Evolutionary conservation across 2,329 filamentous ascomycete species (phyloP).

Genomic region (Metarhizium sp.): DNA sequence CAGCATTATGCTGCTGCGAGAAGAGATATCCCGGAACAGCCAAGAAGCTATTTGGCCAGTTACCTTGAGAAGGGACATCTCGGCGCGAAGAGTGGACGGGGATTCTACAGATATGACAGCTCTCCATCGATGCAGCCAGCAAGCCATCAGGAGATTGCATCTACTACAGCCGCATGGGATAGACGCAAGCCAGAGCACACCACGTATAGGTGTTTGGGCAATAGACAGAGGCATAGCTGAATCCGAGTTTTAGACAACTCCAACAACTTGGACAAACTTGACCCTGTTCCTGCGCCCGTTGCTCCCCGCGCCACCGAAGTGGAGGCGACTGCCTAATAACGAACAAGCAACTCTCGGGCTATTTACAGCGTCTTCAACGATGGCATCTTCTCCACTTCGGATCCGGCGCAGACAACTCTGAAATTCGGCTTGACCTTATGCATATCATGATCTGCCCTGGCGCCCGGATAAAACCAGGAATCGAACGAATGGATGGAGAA

Average conservation of each 20-base stretch:
- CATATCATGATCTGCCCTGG: background rate
- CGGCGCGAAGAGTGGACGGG: constrained; percentile 19
- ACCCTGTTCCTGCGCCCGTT: no score
- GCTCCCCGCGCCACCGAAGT: no score
- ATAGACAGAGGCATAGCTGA: background rate
- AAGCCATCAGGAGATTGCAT: background rate
- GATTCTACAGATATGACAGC: constrained; percentile 13
- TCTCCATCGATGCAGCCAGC: background rate
- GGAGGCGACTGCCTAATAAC: no score
- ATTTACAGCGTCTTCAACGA: background rate
- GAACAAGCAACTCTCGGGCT: no score
- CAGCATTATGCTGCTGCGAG: constrained; percentile 20
- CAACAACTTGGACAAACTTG: no score
- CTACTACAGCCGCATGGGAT: background rate
- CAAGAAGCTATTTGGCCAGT: constrained; percentile 15
- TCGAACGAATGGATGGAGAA: background rate
- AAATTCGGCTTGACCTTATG: background rate
- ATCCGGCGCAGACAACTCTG: background rate
- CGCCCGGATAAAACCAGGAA: background rate
- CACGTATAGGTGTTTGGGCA: background rate
- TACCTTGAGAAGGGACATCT: constrained; percentile 15
- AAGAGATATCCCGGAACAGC: constrained; percentile 13
- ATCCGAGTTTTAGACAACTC: no score
- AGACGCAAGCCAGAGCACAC: background rate
- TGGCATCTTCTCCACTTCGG: background rate